phyloP scores from a whole-genome alignment of 139 green algal genomes.

The Astrephomene gubernaculifera region DNA sequence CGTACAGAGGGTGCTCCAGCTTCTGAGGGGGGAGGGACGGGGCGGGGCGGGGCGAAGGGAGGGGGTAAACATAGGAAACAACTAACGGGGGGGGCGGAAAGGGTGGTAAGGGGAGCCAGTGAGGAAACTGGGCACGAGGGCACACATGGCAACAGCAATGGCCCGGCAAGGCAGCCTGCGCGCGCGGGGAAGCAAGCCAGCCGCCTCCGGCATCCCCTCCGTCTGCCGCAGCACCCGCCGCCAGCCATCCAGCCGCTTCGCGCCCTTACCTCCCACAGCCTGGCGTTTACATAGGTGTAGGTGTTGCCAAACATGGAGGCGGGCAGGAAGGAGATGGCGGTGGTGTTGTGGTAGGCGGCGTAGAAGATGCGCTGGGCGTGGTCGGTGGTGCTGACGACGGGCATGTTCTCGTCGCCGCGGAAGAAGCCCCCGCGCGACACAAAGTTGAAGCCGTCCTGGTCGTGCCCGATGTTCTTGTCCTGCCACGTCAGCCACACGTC shows the following conservation, averaged over 20 bases:
- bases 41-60: too few relatives aligned
- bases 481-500: slow-evolving; percentile 42
- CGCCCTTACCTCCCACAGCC: slow-evolving; percentile 12
- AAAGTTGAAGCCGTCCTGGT: slow-evolving; percentile 61
- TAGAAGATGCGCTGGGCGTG: slow-evolving; percentile 18
- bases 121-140: too few relatives aligned
- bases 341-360: slow-evolving; percentile 37
- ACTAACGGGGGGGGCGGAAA: too few relatives aligned
- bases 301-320: slow-evolving; percentile 51
- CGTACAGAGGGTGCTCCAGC: slow-evolving; percentile 41
- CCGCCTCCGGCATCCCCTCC: too few relatives aligned
- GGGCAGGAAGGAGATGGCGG: slow-evolving; percentile 38
- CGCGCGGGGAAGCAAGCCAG: too few relatives aligned
- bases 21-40: too few relatives aligned
- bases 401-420: not conserved
- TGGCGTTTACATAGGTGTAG: slow-evolving; percentile 54
- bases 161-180: too few relatives aligned
- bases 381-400: not conserved
- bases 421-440: slow-evolving; percentile 10
- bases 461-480: slow-evolving; percentile 46
- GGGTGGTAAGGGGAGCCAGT: too few relatives aligned
- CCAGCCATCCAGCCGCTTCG: not conserved
- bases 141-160: too few relatives aligned
- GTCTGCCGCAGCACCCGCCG: too few relatives aligned
- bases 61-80: too few relatives aligned